Evolutionary conservation across 2,329 filamentous ascomycete genomes (phyloP).

Genomic region (Aspergillus sp.): DNA sequence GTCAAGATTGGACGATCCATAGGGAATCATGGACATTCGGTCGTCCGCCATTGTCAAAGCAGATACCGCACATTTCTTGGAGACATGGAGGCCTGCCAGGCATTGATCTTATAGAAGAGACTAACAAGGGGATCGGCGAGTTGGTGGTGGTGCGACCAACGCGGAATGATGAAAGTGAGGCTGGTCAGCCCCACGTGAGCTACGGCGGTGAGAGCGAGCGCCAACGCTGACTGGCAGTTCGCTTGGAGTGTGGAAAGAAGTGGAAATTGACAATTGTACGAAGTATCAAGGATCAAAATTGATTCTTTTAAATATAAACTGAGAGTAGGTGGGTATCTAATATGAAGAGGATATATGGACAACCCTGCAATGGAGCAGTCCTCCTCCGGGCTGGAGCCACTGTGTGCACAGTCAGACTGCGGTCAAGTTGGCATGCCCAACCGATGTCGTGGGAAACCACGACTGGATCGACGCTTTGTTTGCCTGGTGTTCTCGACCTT

Average conservation of each 20-base stretch:
- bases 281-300: neutral
- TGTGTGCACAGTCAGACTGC: conserved; percentile 1
- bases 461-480: conserved; percentile 6
- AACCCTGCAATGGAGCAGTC: conserved; percentile 1
- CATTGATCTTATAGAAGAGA: neutral
- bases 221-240: neutral
- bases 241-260: no score
- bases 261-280: neutral
- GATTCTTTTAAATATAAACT: conserved; percentile 3
- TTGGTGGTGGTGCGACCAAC: neutral
- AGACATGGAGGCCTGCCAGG: conserved; percentile 6
- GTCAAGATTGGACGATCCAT: conserved; percentile 43
- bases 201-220: conserved; percentile 16
- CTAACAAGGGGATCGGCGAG: neutral
- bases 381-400: conserved; percentile 9
- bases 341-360: conserved; percentile 5
- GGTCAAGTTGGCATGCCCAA: conserved; percentile 13
- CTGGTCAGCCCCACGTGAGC: conserved; percentile 21
- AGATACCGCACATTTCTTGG: conserved; percentile 14
- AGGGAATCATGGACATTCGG: conserved; percentile 45
- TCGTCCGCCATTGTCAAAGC: conserved; percentile 34
- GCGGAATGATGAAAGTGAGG: conserved; percentile 10
- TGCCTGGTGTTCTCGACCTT: conserved; percentile 5
- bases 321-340: conserved; percentile 22
- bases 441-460: conserved; percentile 13